These are phyloP conservation scores for Jacaranda mimosifolia DNA, from an alignment of 257 asterid species.

Conservation along the genomic window DNA sequence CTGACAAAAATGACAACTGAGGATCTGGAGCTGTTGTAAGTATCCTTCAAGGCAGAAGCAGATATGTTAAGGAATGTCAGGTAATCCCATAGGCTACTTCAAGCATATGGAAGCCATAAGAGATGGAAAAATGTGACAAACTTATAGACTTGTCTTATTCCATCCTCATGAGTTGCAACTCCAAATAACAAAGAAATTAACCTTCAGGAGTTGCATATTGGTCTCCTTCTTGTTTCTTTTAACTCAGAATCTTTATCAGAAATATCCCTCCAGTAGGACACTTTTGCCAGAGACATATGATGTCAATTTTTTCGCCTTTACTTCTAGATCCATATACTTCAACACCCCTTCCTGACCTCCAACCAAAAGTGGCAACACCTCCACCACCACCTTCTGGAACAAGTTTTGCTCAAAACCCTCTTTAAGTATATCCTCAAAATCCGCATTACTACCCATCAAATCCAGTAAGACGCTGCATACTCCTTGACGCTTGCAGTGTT, in stretches of 20 bases:
- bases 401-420: slow-evolving; percentile 68
- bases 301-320: slow-evolving; percentile 58
- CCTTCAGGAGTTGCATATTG: background rate
- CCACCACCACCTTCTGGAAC: slow-evolving; percentile 82
- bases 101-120: background rate
- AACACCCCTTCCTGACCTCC: slow-evolving; percentile 43
- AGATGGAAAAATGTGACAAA: background rate
- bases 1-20: background rate
- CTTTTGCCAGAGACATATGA: slow-evolving; percentile 58
- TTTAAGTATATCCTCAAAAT: slow-evolving; percentile 63
- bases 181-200: background rate
- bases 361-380: slow-evolving; percentile 68
- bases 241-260: slow-evolving; percentile 38
- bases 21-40: background rate
- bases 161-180: background rate
- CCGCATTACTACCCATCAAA: slow-evolving; percentile 51
- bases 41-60: background rate
- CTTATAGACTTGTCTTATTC: background rate
- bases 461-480: slow-evolving; percentile 77
- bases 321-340: slow-evolving; percentile 39
- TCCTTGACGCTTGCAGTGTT: slow-evolving; percentile 75
- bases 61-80: background rate
- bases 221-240: background rate
- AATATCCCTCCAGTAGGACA: slow-evolving; percentile 79
- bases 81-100: no score